Evolutionary conservation across 73 alveolate species (phyloP).

Genomic region (Tetrahymena borealis): DNA sequence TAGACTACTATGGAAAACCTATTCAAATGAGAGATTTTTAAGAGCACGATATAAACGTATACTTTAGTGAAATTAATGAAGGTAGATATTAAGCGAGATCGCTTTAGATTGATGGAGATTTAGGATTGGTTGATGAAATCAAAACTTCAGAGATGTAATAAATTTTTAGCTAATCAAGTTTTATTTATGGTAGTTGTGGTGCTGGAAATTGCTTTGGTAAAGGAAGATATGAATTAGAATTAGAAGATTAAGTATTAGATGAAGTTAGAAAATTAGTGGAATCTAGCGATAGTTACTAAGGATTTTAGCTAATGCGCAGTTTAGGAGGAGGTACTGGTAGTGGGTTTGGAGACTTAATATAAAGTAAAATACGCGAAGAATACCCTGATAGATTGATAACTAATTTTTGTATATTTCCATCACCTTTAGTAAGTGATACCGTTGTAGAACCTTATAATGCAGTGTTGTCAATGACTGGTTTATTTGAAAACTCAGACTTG

Average conservation of each 20-base stretch:
- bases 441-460: constrained; percentile 89
- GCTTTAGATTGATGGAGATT: constrained; percentile 36
- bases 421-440: constrained; percentile 77
- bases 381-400: constrained; percentile 70
- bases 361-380: constrained; percentile 67
- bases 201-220: constrained; percentile 95
- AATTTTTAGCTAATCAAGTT: neutral
- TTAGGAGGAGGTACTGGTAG: constrained; percentile 97
- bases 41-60: neutral
- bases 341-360: constrained; percentile 80
- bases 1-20: constrained; percentile 60
- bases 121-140: neutral
- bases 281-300: constrained; percentile 80
- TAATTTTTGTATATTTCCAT: constrained; percentile 84
- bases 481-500: constrained; percentile 76
- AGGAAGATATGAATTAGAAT: constrained; percentile 75
- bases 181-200: constrained; percentile 24
- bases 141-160: constrained; percentile 1
- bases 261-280: constrained; percentile 79
- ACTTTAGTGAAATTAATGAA: constrained; percentile 16
- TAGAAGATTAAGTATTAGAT: constrained; percentile 59
- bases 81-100: constrained; percentile 31
- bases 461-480: constrained; percentile 73
- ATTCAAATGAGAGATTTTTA: neutral
- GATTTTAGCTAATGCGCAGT: constrained; percentile 79